Percentiles rank a stretch among this genome's conserved stretches.
Evolutionary conservation across 2,329 filamentous ascomycete species (phyloP).

Genomic region (Cercospora zeina): DNA sequence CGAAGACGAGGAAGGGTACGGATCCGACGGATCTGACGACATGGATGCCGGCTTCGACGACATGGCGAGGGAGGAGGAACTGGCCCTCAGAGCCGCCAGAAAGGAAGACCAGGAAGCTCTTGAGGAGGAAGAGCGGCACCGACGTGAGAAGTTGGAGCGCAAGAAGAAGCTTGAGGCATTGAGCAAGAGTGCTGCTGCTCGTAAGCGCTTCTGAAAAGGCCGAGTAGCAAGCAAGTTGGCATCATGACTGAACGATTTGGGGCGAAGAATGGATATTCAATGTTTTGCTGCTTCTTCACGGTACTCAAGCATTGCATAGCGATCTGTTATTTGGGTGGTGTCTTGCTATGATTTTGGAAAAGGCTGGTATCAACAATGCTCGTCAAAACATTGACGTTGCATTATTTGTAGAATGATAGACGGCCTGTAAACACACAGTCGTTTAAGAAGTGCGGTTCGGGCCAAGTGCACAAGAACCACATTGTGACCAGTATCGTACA

Average conservation of each 20-base stretch:
- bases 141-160: constrained; percentile 61
- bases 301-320: constrained; percentile 9
- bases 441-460: neutral
- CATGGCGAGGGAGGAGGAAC: constrained; percentile 68
- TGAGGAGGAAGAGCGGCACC: constrained; percentile 61
- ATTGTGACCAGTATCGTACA: neutral
- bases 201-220: constrained; percentile 32
- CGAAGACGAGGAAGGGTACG: constrained; percentile 69
- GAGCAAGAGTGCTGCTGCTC: constrained; percentile 37
- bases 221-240: neutral
- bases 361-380: neutral
- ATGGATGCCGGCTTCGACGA: constrained; percentile 73
- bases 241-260: constrained; percentile 4
- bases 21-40: constrained; percentile 62
- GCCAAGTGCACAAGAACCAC: neutral
- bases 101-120: constrained; percentile 68
- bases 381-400: neutral
- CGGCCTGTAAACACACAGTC: neutral
- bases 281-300: neutral
- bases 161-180: constrained; percentile 44
- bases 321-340: constrained; percentile 1
- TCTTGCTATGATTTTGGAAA: neutral
- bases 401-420: neutral
- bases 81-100: constrained; percentile 62
- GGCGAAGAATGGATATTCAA: neutral